Evolutionary conservation across 129 eudicot species (phyloP).

Genomic region (Helianthus annuus): HanXRQr2.0-SUNRISE NC_035441.2:186412567-186413066

Average conservation of each 20-base stretch:
- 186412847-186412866: conserved; percentile 6
- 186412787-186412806: background rate
- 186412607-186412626: background rate
- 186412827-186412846: conserved; percentile 13
- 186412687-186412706: background rate
- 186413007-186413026: background rate
- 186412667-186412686: background rate
- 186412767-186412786: conserved; percentile 31
- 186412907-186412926: background rate
- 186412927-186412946: background rate
- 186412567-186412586: background rate
- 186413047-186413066: background rate
- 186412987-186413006: background rate
- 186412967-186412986: no score
- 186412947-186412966: no score
- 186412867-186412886: background rate
- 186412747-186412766: conserved; percentile 22
- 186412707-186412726: conserved; percentile 31
- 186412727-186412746: conserved; percentile 32
- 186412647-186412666: background rate
- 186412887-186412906: background rate
- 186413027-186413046: background rate
- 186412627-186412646: background rate
- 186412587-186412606: background rate
- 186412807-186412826: conserved; percentile 13